Conservation (phyloP, 768 basidiomycete genomes). For the Chalciporus piperatus region DNA sequence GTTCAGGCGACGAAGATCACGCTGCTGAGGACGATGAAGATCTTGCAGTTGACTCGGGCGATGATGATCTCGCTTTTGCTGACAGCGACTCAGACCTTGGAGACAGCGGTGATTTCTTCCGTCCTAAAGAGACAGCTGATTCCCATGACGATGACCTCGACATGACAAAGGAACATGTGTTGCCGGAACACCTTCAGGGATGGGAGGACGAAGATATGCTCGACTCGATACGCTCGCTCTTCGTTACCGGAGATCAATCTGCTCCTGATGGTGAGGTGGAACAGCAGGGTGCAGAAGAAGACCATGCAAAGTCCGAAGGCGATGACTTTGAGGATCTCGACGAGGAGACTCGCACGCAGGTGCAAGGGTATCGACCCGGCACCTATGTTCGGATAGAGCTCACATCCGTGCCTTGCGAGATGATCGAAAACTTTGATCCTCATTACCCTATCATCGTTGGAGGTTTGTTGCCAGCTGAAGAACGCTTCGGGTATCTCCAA, state of each 20-base stretch:
- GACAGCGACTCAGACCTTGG: slow-evolving; percentile 78
- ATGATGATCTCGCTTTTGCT: slow-evolving; percentile 58
- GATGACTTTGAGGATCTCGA: slow-evolving; percentile 83
- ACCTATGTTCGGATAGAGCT: slow-evolving; percentile 93
- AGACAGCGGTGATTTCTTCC: slow-evolving; percentile 70
- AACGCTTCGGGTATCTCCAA: slow-evolving; percentile 90
- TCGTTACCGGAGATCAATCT: slow-evolving; percentile 73
- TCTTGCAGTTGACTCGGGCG: slow-evolving; percentile 34
- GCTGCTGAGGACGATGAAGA: slow-evolving; percentile 41
- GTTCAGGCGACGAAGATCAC: slow-evolving; percentile 14
- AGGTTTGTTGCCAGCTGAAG: slow-evolving; percentile 85
- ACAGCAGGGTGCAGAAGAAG: slow-evolving; percentile 39
- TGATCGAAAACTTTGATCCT: slow-evolving; percentile 92
- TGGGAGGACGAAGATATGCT: slow-evolving; percentile 88
- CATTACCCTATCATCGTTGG: slow-evolving; percentile 89
- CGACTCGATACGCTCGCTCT: slow-evolving; percentile 81
- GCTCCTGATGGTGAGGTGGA: slow-evolving; percentile 36
- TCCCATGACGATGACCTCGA: slow-evolving; percentile 58
- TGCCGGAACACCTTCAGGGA: slow-evolving; percentile 51
- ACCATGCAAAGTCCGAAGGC: slow-evolving; percentile 31
- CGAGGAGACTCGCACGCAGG: slow-evolving; percentile 69
- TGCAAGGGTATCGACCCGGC: slow-evolving; percentile 91
- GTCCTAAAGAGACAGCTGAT: slow-evolving; percentile 40
- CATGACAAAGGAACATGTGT: slow-evolving; percentile 60
- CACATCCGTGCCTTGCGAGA: slow-evolving; percentile 78